phyloP scores from a whole-genome alignment of 2,329 filamentous ascomycete species.

The Xylariaceae sp. region DNA sequence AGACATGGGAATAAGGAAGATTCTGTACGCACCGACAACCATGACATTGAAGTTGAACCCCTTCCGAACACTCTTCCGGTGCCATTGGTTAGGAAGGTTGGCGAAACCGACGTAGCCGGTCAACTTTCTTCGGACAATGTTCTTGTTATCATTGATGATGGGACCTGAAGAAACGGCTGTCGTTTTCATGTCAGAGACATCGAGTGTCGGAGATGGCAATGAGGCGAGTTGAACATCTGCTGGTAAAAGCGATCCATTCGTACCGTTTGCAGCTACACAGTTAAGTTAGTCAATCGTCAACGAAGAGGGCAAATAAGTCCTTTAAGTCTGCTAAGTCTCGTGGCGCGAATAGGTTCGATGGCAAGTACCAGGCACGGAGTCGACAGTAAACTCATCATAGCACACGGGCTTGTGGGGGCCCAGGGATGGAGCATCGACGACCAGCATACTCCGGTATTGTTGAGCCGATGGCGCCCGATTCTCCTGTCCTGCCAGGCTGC shows the following conservation, averaged over 20 bases:
- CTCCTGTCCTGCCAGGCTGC: slow-evolving; percentile 34
- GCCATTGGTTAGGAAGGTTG: slow-evolving; percentile 99
- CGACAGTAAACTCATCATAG: slow-evolving; percentile 44
- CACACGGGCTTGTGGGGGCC: slow-evolving; percentile 40
- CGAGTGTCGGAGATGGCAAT: slow-evolving; percentile 37
- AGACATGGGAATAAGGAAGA: background rate
- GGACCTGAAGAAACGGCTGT: slow-evolving; percentile 36
- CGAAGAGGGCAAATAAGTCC: slow-evolving; percentile 8
- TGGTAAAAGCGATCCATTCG: slow-evolving; percentile 33
- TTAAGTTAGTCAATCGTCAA: slow-evolving; percentile 34
- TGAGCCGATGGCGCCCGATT: slow-evolving; percentile 33
- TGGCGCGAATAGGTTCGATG: slow-evolving; percentile 25
- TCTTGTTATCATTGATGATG: slow-evolving; percentile 68
- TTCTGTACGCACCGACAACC: slow-evolving; percentile 81
- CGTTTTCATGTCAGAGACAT: slow-evolving; percentile 30
- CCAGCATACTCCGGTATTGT: slow-evolving; percentile 50
- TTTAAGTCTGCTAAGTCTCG: slow-evolving; percentile 19
- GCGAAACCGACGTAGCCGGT: slow-evolving; percentile 98
- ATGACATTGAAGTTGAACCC: slow-evolving; percentile 99
- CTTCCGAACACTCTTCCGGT: slow-evolving; percentile 99
- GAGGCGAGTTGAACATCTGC: slow-evolving; percentile 43
- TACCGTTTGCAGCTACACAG: slow-evolving; percentile 39
- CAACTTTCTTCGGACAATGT: slow-evolving; percentile 96
- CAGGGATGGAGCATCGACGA: slow-evolving; percentile 46
- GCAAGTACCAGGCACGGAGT: slow-evolving; percentile 25